These are phyloP conservation scores for Filosporella fistucella DNA, from an alignment of 495 filamentous ascomycete genomes.

Conservation along the genomic window DNA sequence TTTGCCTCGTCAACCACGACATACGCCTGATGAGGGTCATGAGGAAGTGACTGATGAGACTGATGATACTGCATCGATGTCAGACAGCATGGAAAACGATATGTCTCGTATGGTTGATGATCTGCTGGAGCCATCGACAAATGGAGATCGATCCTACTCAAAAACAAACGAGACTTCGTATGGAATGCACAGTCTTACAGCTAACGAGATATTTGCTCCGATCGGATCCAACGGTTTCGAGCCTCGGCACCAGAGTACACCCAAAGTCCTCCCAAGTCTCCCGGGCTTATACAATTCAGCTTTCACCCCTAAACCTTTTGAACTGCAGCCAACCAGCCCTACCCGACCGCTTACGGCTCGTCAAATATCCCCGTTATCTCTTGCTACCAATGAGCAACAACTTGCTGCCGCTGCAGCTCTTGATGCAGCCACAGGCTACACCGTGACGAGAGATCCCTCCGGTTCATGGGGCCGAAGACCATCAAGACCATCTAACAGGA, in stretches of 20 bases:
- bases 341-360: slow-evolving; percentile 6
- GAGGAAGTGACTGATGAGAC: neutral
- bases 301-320: slow-evolving; percentile 24
- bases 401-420: slow-evolving; percentile 13
- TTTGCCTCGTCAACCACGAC: too few relatives aligned
- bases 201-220: slow-evolving; percentile 23
- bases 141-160: neutral
- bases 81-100: slow-evolving; percentile 28
- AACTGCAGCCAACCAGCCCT: slow-evolving; percentile 17
- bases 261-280: slow-evolving; percentile 20
- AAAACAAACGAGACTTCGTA: slow-evolving; percentile 28
- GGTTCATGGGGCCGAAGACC: slow-evolving; percentile 9
- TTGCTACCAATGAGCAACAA: slow-evolving; percentile 13
- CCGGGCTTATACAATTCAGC: slow-evolving; percentile 19
- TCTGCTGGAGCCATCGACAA: slow-evolving; percentile 37
- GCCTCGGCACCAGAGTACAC: slow-evolving; percentile 12
- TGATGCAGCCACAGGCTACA: slow-evolving; percentile 13
- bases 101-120: slow-evolving; percentile 64
- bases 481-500: slow-evolving; percentile 4
- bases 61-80: slow-evolving; percentile 21
- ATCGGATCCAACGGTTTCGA: slow-evolving; percentile 5
- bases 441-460: neutral
- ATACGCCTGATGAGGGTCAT: too few relatives aligned
- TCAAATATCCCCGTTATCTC: slow-evolving; percentile 15
- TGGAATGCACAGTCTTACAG: slow-evolving; percentile 24